Percentiles rank a stretch among this genome's conserved stretches.
These are phyloP conservation scores for Claviceps cyperi DNA, from an alignment of 2,329 filamentous ascomycete species.

Conservation along the genomic window DNA sequence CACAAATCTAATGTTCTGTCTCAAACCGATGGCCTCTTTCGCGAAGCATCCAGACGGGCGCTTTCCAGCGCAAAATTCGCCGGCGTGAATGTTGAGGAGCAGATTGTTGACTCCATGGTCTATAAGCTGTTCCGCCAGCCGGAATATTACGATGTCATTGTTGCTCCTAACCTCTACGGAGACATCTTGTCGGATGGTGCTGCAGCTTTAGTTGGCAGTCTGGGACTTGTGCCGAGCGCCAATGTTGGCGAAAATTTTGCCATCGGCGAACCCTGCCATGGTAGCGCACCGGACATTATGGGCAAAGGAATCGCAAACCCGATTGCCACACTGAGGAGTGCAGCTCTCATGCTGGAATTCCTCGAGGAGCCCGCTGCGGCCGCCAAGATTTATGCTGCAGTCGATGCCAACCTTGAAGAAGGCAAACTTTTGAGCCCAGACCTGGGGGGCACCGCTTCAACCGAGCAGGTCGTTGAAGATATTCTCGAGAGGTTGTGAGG, in stretches of 20 bases:
- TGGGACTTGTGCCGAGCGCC: slow-evolving; percentile 85
- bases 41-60: slow-evolving; percentile 59
- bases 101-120: slow-evolving; percentile 98
- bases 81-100: slow-evolving; percentile 67
- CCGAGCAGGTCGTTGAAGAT: slow-evolving; percentile 75
- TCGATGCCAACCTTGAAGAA: slow-evolving; percentile 80
- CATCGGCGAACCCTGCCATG: slow-evolving; percentile 96
- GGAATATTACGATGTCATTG: slow-evolving; percentile 89
- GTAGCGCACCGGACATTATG: slow-evolving; percentile 89
- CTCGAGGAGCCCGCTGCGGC: slow-evolving; percentile 76
- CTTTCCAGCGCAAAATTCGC: slow-evolving; percentile 52
- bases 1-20: slow-evolving; percentile 97
- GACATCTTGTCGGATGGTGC: slow-evolving; percentile 94
- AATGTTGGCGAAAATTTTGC: slow-evolving; percentile 92
- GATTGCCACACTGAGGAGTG: slow-evolving; percentile 82
- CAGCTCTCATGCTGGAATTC: slow-evolving; percentile 94
- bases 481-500: slow-evolving; percentile 65
- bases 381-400: slow-evolving; percentile 77
- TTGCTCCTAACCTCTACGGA: slow-evolving; percentile 93
- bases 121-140: slow-evolving; percentile 99
- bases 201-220: slow-evolving; percentile 78
- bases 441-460: slow-evolving; percentile 74
- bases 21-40: slow-evolving; percentile 93
- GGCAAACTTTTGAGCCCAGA: slow-evolving; percentile 75
- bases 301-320: slow-evolving; percentile 89